Evolutionary conservation across 1,284 basidiomycete genomes (phyloP), one percentile per base, ranked within the genome.

Genomic region (Fistulina hepatica): DNA sequence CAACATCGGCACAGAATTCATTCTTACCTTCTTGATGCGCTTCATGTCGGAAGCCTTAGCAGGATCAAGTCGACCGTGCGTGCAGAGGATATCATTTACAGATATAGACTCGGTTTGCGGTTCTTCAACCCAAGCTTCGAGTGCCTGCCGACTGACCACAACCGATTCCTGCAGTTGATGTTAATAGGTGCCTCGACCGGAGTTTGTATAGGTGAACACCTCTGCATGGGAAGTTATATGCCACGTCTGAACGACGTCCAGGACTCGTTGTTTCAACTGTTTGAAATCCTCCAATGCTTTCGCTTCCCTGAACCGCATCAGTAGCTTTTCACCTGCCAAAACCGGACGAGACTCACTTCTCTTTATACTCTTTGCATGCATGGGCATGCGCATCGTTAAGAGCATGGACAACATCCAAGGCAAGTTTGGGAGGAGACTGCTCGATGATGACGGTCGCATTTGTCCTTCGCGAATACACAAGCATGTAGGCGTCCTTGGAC

Each of bases 401-500:
- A 3, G 52, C 52, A 10, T 66, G 54, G 3, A 91, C 70, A 12
- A 71, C 63, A 11, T 69, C 57, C 40, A 66, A 42, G 3, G 81
- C 76, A 23, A 61, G 58, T 17, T 53, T 44, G 3, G 83, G 78
- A 16, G 79, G 76, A 17, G 47, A 19, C 17, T 21, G 24, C 12
- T 22, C 37, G 19, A 17, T n/a, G 15, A 19, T 23, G 12, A 25
- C 30, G 17, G n/a, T 16, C n/a, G 12, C 27, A 33, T 34, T 21
- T 13, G 13, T 4, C 47, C 57, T 64, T 7, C 73, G 71, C 27
- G 73, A 71, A 58, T 94, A 95, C 36, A 95, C 79, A 25, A 94
- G 69, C 89, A 94, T 92, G 59, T 95, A 94, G 17, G 86, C 88
- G 48, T 92, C 86, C 55, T 73, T 81, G 1, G 88, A 91, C 1